Conservation (phyloP, 805 yeast genomes). For the Millerozyma acaciae region DNA sequence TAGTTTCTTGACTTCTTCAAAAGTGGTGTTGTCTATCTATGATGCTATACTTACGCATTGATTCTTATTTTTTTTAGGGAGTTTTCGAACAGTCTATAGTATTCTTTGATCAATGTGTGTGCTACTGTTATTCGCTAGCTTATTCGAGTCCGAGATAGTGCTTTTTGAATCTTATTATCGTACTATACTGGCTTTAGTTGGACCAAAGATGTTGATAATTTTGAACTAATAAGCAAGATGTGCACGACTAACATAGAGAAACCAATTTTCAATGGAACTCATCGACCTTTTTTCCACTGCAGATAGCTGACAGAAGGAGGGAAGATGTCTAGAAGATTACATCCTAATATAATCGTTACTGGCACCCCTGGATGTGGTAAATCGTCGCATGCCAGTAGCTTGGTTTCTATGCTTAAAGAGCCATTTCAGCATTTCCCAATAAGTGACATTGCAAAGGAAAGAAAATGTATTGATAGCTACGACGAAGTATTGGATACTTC, state of each 20-base stretch:
- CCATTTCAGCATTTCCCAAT: conserved; percentile 57
- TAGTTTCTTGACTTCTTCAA: background rate
- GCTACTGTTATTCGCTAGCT: too few relatives aligned
- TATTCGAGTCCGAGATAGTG: too few relatives aligned
- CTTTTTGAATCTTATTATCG: too few relatives aligned
- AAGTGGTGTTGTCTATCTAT: background rate
- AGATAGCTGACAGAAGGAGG: too few relatives aligned
- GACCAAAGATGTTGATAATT: too few relatives aligned
- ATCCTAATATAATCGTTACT: conserved; percentile 81
- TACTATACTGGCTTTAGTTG: too few relatives aligned
- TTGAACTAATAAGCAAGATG: too few relatives aligned
- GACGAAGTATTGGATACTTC: conserved; percentile 82
- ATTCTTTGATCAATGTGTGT: too few relatives aligned
- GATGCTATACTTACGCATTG: conserved; percentile 8
- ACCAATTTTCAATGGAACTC: too few relatives aligned
- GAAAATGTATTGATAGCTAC: conserved; percentile 74
- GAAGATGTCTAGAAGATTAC: conserved; percentile 28
- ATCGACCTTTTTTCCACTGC: too few relatives aligned
- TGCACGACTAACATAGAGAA: too few relatives aligned
- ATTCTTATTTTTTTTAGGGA: background rate
- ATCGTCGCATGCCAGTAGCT: conserved; percentile 65
- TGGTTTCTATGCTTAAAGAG: conserved; percentile 47
- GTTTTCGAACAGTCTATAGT: too few relatives aligned
- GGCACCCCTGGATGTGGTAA: conserved; percentile 97
- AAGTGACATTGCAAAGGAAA: conserved; percentile 76